These are phyloP conservation scores for Mycena sanguinolenta DNA, from an alignment of 768 basidiomycete species.

Conservation along the genomic window DNA sequence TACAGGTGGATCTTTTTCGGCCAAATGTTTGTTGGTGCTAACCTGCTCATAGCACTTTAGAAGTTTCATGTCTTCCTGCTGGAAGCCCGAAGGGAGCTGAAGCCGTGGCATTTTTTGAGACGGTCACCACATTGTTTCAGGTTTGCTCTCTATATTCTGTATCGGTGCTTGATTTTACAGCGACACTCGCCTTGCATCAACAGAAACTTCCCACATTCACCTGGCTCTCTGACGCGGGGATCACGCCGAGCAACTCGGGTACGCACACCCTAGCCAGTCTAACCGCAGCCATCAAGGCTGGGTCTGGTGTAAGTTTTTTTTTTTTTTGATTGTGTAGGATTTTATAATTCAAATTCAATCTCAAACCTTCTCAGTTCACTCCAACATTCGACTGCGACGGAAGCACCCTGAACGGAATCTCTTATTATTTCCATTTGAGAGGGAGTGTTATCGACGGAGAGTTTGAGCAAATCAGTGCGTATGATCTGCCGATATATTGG, in stretches of 20 bases:
- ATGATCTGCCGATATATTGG: background rate
- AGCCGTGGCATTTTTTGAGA: constrained; percentile 64
- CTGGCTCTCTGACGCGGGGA: constrained; percentile 66
- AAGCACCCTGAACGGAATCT: constrained; percentile 54
- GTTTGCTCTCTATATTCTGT: constrained; percentile 19
- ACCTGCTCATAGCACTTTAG: constrained; percentile 47
- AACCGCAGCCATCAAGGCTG: constrained; percentile 55
- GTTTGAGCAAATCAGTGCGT: constrained; percentile 64
- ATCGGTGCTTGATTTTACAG: background rate
- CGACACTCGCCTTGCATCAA: background rate
- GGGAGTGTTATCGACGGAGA: constrained; percentile 70
- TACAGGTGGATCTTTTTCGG: background rate
- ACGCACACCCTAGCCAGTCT: constrained; percentile 61
- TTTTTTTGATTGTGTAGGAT: too few relatives aligned
- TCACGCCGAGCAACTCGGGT: constrained; percentile 59
- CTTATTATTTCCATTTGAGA: constrained; percentile 68
- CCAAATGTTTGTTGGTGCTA: background rate
- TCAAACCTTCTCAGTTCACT: constrained; percentile 48
- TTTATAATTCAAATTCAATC: too few relatives aligned
- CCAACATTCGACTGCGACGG: constrained; percentile 62
- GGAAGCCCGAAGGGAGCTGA: constrained; percentile 29
- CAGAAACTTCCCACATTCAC: constrained; percentile 68
- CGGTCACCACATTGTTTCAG: constrained; percentile 52
- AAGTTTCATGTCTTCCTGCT: constrained; percentile 54
- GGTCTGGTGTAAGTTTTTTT: constrained; percentile 50